phyloP scores from a whole-genome alignment of 1,284 basidiomycete genomes.

The Ganoderma lucidum region DNA sequence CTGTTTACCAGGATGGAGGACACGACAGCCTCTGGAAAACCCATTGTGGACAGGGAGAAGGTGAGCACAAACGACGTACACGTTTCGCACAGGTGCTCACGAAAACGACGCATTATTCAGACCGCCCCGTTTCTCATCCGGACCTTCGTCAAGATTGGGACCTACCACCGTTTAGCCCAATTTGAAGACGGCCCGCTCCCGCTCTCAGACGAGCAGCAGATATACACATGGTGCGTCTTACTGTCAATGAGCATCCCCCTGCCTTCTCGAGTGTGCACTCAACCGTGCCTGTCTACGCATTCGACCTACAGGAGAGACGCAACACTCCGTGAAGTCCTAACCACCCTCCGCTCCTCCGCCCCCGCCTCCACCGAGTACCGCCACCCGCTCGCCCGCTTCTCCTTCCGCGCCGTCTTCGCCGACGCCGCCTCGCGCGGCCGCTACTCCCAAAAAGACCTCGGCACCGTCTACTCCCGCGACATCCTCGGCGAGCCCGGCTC shows the following conservation, averaged over 20 bases:
- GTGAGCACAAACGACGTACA: constrained; percentile 27
- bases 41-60: constrained; percentile 50
- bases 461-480: constrained; percentile 80
- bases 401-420: constrained; percentile 79
- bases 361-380: constrained; percentile 72
- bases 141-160: constrained; percentile 81
- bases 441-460: constrained; percentile 77
- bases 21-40: constrained; percentile 40
- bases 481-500: constrained; percentile 79
- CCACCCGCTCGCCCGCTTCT: constrained; percentile 80
- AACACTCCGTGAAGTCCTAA: constrained; percentile 77
- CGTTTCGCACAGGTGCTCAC: not conserved
- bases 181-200: constrained; percentile 81
- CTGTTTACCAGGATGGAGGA: constrained; percentile 31
- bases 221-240: constrained; percentile 73
- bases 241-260: not conserved
- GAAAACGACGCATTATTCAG: constrained; percentile 44
- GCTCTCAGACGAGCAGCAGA: constrained; percentile 78
- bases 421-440: constrained; percentile 74
- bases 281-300: not conserved
- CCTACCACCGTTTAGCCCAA: constrained; percentile 71
- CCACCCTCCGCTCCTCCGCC: constrained; percentile 72
- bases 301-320: constrained; percentile 72
- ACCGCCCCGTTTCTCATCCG: constrained; percentile 81
- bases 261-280: not conserved